Percentiles rank a stretch among this genome's conserved stretches.
These are phyloP conservation scores for Oropetium thomaeum DNA, from an alignment of 176 grass and related monocot genomes.

Conservation along the genomic window DNA sequence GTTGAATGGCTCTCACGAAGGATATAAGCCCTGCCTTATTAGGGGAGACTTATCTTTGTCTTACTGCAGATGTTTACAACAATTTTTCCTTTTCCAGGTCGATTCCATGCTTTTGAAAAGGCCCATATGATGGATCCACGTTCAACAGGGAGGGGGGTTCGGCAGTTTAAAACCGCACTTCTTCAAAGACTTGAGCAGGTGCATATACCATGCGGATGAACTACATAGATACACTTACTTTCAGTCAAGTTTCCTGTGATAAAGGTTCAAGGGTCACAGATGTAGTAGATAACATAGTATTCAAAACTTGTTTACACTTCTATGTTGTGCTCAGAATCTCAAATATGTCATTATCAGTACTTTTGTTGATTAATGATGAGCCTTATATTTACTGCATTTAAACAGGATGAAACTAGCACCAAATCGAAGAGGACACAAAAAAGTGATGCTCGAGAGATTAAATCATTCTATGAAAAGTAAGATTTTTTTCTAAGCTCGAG, in stretches of 20 bases:
- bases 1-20: neutral
- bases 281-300: slow-evolving; percentile 5
- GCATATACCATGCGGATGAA: slow-evolving; percentile 20
- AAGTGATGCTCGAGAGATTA: slow-evolving; percentile 79
- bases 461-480: slow-evolving; percentile 71
- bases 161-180: slow-evolving; percentile 91
- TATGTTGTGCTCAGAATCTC: neutral
- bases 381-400: slow-evolving; percentile 35
- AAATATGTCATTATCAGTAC: neutral
- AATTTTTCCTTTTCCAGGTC: slow-evolving; percentile 49
- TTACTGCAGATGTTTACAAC: neutral
- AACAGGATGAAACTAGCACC: slow-evolving; percentile 71
- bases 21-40: neutral
- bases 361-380: slow-evolving; percentile 7
- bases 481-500: slow-evolving; percentile 22
- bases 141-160: slow-evolving; percentile 71
- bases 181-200: slow-evolving; percentile 91
- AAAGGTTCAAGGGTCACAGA: neutral
- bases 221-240: neutral
- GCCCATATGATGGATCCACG: slow-evolving; percentile 64
- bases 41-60: slow-evolving; percentile 16
- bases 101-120: slow-evolving; percentile 95
- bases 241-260: slow-evolving; percentile 18
- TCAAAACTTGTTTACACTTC: neutral
- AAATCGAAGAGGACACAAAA: slow-evolving; percentile 56